A percentile compares a stretch with the other conserved stretches of the same genome.
phyloP scores from a whole-genome alignment of 1,284 basidiomycete genomes.

The Malassezia slooffiae region DNA sequence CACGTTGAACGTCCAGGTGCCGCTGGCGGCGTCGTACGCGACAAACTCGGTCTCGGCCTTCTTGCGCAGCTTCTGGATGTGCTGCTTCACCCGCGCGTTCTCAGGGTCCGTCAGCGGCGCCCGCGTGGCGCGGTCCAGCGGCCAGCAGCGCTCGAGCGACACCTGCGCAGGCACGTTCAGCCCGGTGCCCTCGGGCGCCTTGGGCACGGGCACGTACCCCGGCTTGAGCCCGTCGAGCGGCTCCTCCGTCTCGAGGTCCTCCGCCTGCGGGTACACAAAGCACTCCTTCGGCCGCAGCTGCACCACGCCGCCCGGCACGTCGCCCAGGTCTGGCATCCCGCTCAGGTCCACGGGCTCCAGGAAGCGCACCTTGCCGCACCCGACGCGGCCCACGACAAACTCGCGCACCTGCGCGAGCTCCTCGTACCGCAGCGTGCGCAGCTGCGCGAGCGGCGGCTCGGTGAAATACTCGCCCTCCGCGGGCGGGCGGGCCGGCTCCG shows the following conservation, averaged over 20 bases:
- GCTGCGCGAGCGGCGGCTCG: constrained; percentile 27
- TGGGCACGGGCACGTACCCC: constrained; percentile 49
- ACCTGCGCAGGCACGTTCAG: constrained; percentile 79
- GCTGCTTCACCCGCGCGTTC: constrained; percentile 60
- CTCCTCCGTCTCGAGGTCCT: constrained; percentile 33
- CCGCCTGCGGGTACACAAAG: constrained; percentile 76
- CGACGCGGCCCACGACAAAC: constrained; percentile 76
- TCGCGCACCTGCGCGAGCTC: constrained; percentile 60
- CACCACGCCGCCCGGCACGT: constrained; percentile 71
- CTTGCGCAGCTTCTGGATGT: constrained; percentile 69
- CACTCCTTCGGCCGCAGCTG: constrained; percentile 84
- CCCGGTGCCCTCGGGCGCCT: constrained; percentile 62
- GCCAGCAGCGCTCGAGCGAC: constrained; percentile 71
- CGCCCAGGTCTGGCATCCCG: constrained; percentile 64
- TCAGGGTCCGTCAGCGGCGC: constrained; percentile 75
- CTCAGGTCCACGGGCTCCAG: constrained; percentile 79
- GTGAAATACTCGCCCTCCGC: constrained; percentile 37
- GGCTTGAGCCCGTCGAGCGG: constrained; percentile 35
- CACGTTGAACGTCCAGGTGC: constrained; percentile 86
- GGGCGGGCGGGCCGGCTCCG: constrained; percentile 15
- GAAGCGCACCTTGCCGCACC: constrained; percentile 83
- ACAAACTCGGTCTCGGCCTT: constrained; percentile 80
- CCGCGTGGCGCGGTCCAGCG: constrained; percentile 78
- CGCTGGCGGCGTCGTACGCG: constrained; percentile 64
- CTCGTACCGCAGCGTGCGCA: constrained; percentile 29